A percentile compares a stretch with the other conserved stretches of the same genome.
phyloP scores from a whole-genome alignment of 345 rosid genomes.

The Reutealis trisperma region DNA sequence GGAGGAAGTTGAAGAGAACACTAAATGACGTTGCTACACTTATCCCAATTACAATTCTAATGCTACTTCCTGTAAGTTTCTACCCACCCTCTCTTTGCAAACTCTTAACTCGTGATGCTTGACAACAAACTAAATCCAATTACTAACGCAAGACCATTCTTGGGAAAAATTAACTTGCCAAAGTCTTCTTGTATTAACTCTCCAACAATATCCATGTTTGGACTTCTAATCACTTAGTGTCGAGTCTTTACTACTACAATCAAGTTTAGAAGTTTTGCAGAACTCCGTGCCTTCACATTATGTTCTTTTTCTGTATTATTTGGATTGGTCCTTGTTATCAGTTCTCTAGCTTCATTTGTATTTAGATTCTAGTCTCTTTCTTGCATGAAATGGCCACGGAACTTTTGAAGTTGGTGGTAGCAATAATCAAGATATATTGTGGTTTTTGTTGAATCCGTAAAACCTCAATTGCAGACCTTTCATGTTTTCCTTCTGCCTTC shows the following conservation, averaged over 20 bases:
- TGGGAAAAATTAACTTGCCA: neutral
- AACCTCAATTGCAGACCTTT: too few relatives aligned
- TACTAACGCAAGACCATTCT: neutral
- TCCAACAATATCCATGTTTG: neutral
- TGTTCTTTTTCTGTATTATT: too few relatives aligned
- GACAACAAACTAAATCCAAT: neutral
- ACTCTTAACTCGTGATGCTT: neutral
- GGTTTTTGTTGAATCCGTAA: neutral
- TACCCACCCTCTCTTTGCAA: neutral
- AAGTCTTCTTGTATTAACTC: neutral
- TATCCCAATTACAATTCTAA: conserved; percentile 56
- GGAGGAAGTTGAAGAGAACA: conserved; percentile 46
- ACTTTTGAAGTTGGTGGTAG: neutral
- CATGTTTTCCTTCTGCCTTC: too few relatives aligned
- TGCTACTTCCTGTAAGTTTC: conserved; percentile 64
- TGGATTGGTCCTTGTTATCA: neutral
- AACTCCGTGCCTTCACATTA: neutral
- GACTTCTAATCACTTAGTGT: neutral
- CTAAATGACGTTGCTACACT: conserved; percentile 51
- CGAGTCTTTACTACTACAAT: neutral
- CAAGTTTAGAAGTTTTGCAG: neutral
- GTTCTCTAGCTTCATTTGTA: neutral
- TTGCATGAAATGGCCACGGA: neutral
- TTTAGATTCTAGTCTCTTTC: neutral
- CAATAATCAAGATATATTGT: neutral